Percentiles rank a stretch among this genome's conserved stretches.
Evolutionary conservation across 148 eudicot genomes (phyloP).

Genomic region (Persicaria tinctoria): DNA sequence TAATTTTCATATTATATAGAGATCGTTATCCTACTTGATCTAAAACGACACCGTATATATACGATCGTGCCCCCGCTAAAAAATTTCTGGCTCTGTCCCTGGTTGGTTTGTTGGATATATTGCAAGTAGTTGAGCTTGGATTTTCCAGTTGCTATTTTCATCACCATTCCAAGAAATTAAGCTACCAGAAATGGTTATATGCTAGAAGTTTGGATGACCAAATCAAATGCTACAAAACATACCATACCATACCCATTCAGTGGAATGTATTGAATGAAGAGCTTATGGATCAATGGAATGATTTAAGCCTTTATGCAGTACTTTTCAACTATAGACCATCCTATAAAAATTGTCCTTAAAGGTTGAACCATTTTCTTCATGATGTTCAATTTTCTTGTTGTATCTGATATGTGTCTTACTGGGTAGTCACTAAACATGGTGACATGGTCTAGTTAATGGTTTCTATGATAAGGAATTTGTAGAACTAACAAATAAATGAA

Average conservation of each 20-base stretch:
- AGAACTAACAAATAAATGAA: too few species aligned
- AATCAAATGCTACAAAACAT: too few species aligned
- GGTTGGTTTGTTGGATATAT: background rate
- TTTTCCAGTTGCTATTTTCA: background rate
- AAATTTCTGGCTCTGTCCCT: too few species aligned
- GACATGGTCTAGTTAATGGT: background rate
- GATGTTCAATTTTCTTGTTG: background rate
- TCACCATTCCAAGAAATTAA: background rate
- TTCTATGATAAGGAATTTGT: background rate
- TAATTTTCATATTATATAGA: too few species aligned
- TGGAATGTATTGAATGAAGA: too few species aligned
- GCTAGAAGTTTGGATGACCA: background rate
- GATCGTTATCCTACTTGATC: too few species aligned
- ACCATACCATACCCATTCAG: too few species aligned
- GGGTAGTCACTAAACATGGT: background rate
- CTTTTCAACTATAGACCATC: too few species aligned
- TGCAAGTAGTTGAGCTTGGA: background rate
- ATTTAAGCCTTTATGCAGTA: background rate
- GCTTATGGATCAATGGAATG: background rate
- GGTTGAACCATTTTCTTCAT: too few species aligned
- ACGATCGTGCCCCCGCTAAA: too few species aligned
- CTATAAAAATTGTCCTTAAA: too few species aligned
- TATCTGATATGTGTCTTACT: background rate
- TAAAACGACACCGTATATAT: too few species aligned
- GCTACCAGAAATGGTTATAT: background rate